phyloP scores from a whole-genome alignment of 2,329 filamentous ascomycete genomes.

The Claviceps sp. region DNA sequence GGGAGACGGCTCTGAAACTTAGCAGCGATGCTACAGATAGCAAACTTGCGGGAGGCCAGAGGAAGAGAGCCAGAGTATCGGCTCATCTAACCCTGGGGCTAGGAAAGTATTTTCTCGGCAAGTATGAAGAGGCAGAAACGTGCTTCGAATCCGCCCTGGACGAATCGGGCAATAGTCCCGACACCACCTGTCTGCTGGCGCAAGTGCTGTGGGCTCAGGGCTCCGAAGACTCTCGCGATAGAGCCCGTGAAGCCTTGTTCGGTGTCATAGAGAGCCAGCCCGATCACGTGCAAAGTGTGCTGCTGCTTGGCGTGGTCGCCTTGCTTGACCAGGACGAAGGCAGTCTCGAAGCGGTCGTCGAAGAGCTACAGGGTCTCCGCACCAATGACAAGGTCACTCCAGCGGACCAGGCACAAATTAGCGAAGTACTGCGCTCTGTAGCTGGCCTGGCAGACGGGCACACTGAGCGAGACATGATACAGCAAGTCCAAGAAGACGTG shows the following conservation, averaged over 20 bases:
- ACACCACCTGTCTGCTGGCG: constrained; percentile 75
- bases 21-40: constrained; percentile 58
- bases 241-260: constrained; percentile 69
- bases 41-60: constrained; percentile 49
- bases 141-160: constrained; percentile 71
- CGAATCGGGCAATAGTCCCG: constrained; percentile 63
- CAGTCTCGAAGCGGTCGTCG: constrained; percentile 64
- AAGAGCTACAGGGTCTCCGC: constrained; percentile 62
- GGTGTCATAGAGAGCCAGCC: constrained; percentile 62
- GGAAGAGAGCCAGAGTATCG: constrained; percentile 62
- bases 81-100: constrained; percentile 78
- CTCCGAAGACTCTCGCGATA: constrained; percentile 55
- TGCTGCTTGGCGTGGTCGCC: constrained; percentile 73
- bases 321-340: constrained; percentile 69
- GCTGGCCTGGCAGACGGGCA: constrained; percentile 42
- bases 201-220: constrained; percentile 91
- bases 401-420: constrained; percentile 54
- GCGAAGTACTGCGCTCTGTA: constrained; percentile 63
- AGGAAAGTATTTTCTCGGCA: constrained; percentile 58
- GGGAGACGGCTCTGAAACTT: constrained; percentile 67
- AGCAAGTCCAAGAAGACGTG: constrained; percentile 61
- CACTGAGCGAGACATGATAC: constrained; percentile 36
- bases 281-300: constrained; percentile 64
- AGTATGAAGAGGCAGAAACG: constrained; percentile 55
- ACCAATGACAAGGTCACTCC: constrained; percentile 50